A percentile compares a stretch with the other conserved stretches of the same genome.
Conservation (phyloP, 2,329 filamentous ascomycete genomes). For the Aspergillus calidoustus region DNA sequence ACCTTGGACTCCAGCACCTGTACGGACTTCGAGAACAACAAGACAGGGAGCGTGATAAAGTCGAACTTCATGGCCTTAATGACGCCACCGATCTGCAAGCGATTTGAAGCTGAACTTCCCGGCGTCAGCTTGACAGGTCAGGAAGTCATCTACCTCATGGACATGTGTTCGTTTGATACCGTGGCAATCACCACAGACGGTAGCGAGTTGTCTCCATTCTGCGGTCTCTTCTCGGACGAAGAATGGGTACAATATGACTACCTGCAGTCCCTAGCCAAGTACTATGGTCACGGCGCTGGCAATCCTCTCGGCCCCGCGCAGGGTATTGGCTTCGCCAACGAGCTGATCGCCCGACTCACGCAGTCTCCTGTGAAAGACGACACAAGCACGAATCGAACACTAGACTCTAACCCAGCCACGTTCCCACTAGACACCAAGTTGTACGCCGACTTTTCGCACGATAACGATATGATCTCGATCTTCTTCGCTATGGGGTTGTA, state of each 20-base stretch:
- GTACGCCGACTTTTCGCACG: conserved; percentile 91
- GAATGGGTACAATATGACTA: conserved; percentile 86
- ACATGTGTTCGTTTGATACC: conserved; percentile 83
- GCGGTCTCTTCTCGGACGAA: conserved; percentile 69
- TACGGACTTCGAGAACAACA: conserved; percentile 68
- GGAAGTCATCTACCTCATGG: conserved; percentile 78
- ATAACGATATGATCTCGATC: conserved; percentile 81
- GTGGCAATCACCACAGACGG: conserved; percentile 62
- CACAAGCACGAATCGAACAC: conserved; percentile 77
- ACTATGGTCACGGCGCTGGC: conserved; percentile 78
- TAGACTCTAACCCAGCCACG: conserved; percentile 68
- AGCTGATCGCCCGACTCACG: conserved; percentile 82
- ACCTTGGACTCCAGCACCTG: conserved; percentile 78
- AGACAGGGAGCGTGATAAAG: conserved; percentile 52
- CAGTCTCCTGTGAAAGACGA: conserved; percentile 68
- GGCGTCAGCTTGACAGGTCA: conserved; percentile 67
- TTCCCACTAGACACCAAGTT: conserved; percentile 73
- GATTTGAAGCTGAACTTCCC: conserved; percentile 70
- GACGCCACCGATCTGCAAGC: conserved; percentile 66
- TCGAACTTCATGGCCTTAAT: conserved; percentile 66
- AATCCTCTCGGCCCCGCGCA: conserved; percentile 81
- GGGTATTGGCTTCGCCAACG: conserved; percentile 85
- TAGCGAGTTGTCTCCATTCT: conserved; percentile 69
- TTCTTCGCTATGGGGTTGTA: conserved; percentile 80
- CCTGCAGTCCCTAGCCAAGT: conserved; percentile 78